phyloP scores from a whole-genome alignment of 2,329 filamentous ascomycete species.

The Parascedosporium putredinis region DNA sequence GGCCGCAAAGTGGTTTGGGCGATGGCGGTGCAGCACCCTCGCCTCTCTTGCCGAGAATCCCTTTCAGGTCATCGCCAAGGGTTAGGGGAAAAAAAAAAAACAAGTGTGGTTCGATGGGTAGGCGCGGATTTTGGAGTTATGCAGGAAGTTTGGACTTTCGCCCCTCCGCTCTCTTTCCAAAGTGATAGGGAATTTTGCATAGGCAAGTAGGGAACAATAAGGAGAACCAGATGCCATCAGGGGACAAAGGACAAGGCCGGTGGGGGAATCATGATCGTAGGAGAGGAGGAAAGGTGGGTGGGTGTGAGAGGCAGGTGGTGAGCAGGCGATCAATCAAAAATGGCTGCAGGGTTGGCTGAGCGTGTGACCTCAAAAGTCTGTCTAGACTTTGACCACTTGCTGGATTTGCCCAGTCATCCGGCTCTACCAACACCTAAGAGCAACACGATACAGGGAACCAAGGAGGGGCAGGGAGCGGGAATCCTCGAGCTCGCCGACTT shows the following conservation, averaged over 20 bases:
- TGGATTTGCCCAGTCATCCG: neutral
- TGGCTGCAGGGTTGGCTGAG: neutral
- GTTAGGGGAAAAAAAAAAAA: too few relatives aligned
- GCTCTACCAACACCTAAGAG: too few relatives aligned
- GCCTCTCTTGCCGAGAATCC: neutral
- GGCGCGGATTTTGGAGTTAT: too few relatives aligned
- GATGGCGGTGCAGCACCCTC: neutral
- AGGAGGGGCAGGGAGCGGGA: too few relatives aligned
- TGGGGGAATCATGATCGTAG: neutral
- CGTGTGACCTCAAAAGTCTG: conserved; percentile 1
- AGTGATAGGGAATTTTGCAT: too few relatives aligned
- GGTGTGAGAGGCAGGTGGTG: neutral
- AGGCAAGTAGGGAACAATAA: too few relatives aligned
- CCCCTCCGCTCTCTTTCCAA: too few relatives aligned
- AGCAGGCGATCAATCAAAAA: conserved; percentile 1
- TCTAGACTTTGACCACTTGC: neutral
- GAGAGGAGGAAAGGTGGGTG: neutral
- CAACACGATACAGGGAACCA: too few relatives aligned
- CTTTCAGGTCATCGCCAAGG: neutral
- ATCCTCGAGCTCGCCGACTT: neutral
- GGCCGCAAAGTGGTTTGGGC: neutral
- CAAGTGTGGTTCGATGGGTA: too few relatives aligned
- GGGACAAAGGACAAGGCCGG: neutral
- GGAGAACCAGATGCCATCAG: neutral
- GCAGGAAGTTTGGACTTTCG: too few relatives aligned